These are phyloP conservation scores for Xylariales sp. DNA, from an alignment of 2,329 filamentous ascomycete species.

Conservation along the genomic window DNA sequence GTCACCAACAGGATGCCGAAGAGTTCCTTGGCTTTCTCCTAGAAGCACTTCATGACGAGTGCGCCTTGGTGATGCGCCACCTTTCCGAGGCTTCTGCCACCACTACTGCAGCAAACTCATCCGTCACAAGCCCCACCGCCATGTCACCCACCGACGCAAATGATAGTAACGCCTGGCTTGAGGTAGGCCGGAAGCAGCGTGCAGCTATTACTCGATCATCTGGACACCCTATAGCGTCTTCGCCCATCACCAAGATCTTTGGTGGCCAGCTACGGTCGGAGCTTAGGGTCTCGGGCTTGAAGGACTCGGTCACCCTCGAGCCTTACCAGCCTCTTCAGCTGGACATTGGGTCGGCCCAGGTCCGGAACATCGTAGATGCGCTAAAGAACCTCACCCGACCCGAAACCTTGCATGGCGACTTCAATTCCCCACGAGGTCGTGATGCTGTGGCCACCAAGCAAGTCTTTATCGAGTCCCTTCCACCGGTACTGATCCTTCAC, in stretches of 20 bases:
- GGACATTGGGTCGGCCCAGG: slow-evolving; percentile 82
- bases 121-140: slow-evolving; percentile 26
- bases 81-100: slow-evolving; percentile 26
- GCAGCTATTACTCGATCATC: slow-evolving; percentile 81
- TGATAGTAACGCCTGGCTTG: slow-evolving; percentile 71
- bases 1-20: slow-evolving; percentile 96
- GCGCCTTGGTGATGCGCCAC: slow-evolving; percentile 67
- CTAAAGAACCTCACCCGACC: slow-evolving; percentile 77
- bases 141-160: slow-evolving; percentile 39
- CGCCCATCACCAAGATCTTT: slow-evolving; percentile 91
- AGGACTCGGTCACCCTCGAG: slow-evolving; percentile 87
- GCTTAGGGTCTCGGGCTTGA: slow-evolving; percentile 77
- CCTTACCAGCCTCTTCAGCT: slow-evolving; percentile 93
- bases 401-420: slow-evolving; percentile 81
- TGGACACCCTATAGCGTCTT: slow-evolving; percentile 65
- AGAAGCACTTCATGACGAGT: slow-evolving; percentile 91
- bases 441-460: slow-evolving; percentile 84
- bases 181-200: slow-evolving; percentile 90
- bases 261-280: slow-evolving; percentile 88
- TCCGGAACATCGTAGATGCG: slow-evolving; percentile 89
- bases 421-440: slow-evolving; percentile 71
- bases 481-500: slow-evolving; percentile 88
- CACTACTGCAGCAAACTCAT: slow-evolving; percentile 25
- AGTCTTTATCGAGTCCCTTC: slow-evolving; percentile 86
- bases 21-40: slow-evolving; percentile 93